Evolutionary conservation across 2,329 filamentous ascomycete species (phyloP).

Genomic region (Aureobasidium subglaciale): DNA sequence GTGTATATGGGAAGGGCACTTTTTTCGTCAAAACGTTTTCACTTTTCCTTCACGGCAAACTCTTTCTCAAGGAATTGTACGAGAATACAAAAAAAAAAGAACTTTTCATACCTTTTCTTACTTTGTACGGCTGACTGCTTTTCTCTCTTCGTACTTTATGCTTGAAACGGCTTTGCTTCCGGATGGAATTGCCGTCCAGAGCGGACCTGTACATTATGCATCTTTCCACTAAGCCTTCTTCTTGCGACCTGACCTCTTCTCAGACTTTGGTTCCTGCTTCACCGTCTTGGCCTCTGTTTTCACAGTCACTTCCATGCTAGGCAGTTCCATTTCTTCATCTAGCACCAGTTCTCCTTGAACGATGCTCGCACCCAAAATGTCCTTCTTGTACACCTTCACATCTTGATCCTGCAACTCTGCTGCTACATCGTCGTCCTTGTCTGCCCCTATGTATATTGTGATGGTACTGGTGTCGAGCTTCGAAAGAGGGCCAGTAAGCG

Average conservation of each 20-base stretch:
- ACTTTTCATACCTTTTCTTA: background rate
- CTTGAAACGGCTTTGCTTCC: too few species aligned
- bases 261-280: too few species aligned
- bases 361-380: background rate
- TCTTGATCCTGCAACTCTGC: background rate
- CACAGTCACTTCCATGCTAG: background rate
- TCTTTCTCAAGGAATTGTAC: background rate
- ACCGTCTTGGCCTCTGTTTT: background rate
- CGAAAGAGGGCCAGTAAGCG: background rate
- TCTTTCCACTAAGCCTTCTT: background rate
- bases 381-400: constrained; percentile 1
- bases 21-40: background rate
- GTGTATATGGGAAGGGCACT: background rate
- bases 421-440: constrained; percentile 1
- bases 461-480: background rate
- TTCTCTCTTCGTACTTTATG: too few species aligned
- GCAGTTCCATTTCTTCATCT: background rate
- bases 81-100: background rate
- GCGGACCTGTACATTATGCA: background rate
- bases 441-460: background rate
- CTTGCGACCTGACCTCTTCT: too few species aligned
- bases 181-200: too few species aligned
- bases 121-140: too few species aligned
- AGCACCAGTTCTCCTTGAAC: background rate
- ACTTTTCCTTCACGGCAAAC: background rate